Evolutionary conservation across 148 eudicot species (phyloP).

Genomic region (Rhododendron molle): DNA sequence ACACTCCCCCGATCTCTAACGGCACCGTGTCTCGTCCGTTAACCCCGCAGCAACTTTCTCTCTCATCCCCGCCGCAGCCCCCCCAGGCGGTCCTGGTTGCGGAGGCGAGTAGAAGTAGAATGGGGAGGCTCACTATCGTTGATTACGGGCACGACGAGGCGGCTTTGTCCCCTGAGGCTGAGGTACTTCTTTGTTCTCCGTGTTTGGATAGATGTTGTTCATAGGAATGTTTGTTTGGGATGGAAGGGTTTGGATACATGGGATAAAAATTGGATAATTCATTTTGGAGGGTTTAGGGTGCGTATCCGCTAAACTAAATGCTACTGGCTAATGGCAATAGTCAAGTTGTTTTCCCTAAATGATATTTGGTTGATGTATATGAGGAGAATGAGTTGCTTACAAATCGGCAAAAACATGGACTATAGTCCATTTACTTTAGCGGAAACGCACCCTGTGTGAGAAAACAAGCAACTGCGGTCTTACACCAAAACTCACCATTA

Average conservation of each 20-base stretch:
- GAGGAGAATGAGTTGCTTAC: no score
- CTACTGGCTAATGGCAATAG: no score
- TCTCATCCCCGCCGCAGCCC: constrained; percentile 4
- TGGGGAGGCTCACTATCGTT: constrained; percentile 53
- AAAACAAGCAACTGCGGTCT: not conserved
- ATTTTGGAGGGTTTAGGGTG: not conserved
- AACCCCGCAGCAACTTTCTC: constrained; percentile 27
- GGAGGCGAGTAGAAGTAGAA: constrained; percentile 24
- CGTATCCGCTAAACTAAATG: no score
- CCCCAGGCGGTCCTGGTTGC: not conserved
- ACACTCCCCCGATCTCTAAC: constrained; percentile 1
- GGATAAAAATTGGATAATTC: not conserved
- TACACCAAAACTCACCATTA: not conserved
- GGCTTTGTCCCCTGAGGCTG: constrained; percentile 77
- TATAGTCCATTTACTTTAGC: no score
- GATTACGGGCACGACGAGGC: constrained; percentile 88
- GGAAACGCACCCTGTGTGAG: not conserved
- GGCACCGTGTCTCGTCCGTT: constrained; percentile 24
- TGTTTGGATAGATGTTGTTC: not conserved
- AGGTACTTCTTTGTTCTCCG: constrained; percentile 35
- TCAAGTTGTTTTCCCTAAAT: no score
- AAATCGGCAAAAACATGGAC: no score
- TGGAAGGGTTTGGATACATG: not conserved
- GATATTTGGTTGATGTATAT: no score
- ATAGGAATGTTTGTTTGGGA: not conserved